Evolutionary conservation across 202 grass and related monocot genomes (phyloP), one percentile per base, ranked within the genome.

Genomic region (Setaria viridis): DNA sequence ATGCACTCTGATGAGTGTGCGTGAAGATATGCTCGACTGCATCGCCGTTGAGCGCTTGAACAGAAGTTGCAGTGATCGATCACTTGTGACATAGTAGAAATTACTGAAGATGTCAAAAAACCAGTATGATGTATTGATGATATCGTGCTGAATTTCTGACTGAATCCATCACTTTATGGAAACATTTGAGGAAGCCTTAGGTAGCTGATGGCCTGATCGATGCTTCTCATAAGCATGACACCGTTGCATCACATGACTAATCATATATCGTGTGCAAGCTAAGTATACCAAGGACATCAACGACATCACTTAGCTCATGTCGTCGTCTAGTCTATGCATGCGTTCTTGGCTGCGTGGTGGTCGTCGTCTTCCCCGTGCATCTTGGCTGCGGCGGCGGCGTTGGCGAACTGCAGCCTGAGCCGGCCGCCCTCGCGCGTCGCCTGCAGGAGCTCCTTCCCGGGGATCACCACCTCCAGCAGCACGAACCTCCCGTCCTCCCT

Each of bases 381-480:
- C 56, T 6, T 69, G 3, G 85, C 78, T 2, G 85, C 78, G 8
- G 43, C 43, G 43, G 43, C 43, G 70, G 69, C 73, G 47, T 65
- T 58, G 3, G 91, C 76, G 17, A 98, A 87, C 43, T 74, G 90
- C 74, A 98, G 88, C 95, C 86, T 98, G 41, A 99, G 92, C 39
- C 97, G 85, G 16, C 97, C 97, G 20, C 81, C 92, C 25, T 94
- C 88, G 17, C 94, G 87, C 19, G 85, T 94, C 3, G 94, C 94
- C 4, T 82, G 94, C 77, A 99, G 81, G 56, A 92, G 73, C 80
- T 99, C 97, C 33, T 96, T 82, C 1, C 86, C 90, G 34, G 97
- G 93, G 34, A 99, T 94, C 82, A 90, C 91, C 58, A 94, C 80
- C 93, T 99, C 77, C 79, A 73, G 73, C 25, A 99, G 84, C 42